Base-by-base conservation (phyloP, 2,329 filamentous ascomycete species). In the Sordariomycetes sp. region DNA sequence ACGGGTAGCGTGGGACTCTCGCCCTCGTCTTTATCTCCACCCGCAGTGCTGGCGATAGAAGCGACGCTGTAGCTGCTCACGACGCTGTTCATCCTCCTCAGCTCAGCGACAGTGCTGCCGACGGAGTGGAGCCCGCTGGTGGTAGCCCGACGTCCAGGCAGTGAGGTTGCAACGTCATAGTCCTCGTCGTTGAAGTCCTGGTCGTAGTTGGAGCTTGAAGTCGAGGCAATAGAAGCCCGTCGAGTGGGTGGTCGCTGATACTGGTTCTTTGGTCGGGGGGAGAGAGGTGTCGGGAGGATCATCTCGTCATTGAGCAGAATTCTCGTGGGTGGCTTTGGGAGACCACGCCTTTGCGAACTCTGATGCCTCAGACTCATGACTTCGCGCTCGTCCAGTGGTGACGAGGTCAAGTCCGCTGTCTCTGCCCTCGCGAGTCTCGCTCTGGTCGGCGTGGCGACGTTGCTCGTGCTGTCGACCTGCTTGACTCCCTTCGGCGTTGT, bases 31-130 rank as follows among this genome's bases (percentile, higher is more conserved):
- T 17, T 20, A 21, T 40, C 24, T 21, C 36, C 26, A 12, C 42
- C 32, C 37, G 36, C n/a, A 11, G 47, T 45, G 7, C 53, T 60
- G 2, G 46, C 45, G 28, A 57, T 44, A 1, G 64, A 63, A 2
- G 57, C 55, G 14, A 51, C 49, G 53, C 65, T 68, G 36, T 59
- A 55, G 3, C 60, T 55, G 44, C 63, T 70, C 29, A 70, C 46
- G 34, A 65, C 53, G 50, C 67, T 73, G 54, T 76, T 75, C 70
- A 75, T 75, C 33, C 70, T 60, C 8, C 72, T 63, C 36, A 76
- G 63, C 48, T 72, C 64, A 14, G 62, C 61, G 20, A 74, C 64
- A 3, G 68, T 60, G 39, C 50, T 54, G n/a, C 61, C 53, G 10
- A 68, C 47, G 6, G 46, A 37, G 11, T 45, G 40, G 7, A 24